Conservation (phyloP, 176 grass and related monocot species). For the Elymus sibiricus region DNA sequence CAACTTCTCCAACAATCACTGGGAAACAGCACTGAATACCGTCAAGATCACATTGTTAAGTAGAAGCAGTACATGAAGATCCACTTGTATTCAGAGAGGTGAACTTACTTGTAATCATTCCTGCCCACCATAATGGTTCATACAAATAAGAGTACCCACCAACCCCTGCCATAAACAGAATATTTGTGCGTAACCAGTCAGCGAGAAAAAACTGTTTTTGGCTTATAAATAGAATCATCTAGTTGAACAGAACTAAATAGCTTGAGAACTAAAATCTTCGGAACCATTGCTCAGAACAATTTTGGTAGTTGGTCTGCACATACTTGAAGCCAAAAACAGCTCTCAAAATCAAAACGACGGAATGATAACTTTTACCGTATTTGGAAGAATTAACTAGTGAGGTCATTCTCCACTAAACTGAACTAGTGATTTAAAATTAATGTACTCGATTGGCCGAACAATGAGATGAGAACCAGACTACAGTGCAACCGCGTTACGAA, state of each 20-base stretch:
- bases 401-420: not conserved
- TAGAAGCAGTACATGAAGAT: conserved; percentile 3
- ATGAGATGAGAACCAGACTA: not conserved
- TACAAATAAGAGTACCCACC: conserved; percentile 97
- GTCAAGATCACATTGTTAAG: conserved; percentile 30
- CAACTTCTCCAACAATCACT: conserved; percentile 98
- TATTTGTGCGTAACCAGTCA: not conserved
- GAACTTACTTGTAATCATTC: conserved; percentile 93
- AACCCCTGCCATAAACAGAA: conserved; percentile 53
- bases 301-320: not conserved
- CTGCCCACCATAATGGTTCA: conserved; percentile 94
- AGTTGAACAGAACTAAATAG: not conserved
- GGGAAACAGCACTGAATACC: conserved; percentile 20
- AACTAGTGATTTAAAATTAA: not conserved
- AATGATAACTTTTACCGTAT: not conserved
- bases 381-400: not conserved
- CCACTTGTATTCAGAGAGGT: not conserved
- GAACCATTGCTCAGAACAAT: not conserved
- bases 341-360: not conserved
- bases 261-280: not conserved
- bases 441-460: not conserved
- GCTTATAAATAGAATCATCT: not conserved
- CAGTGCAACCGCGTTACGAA: not conserved
- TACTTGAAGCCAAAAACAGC: not conserved
- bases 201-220: not conserved